Base-by-base conservation (phyloP, 1,139 yeast genomes). In the Scheffersomyces insectosa region DNA sequence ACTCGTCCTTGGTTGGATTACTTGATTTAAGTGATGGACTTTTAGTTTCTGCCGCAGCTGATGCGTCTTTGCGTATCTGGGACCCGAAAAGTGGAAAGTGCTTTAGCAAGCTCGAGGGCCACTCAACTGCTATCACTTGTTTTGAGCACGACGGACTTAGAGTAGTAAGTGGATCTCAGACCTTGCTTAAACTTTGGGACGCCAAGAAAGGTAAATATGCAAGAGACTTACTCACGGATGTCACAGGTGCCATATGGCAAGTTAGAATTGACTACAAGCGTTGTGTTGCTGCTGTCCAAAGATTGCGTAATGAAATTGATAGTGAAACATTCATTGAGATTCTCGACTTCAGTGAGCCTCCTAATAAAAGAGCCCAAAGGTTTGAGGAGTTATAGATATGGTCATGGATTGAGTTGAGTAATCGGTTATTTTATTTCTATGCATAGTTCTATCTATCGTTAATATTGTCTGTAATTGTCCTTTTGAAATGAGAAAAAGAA, bases 41-140 rank as follows among this genome's bases (percentile, higher is more conserved):
- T 35, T 72, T 93, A n/a, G 96, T 93, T 2, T 86, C 96, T 33
- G 99, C 97, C 0, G 98, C 98, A 1, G 98, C 98, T 0, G 99
- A 93, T 62, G 82, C 95, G 1, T 85, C 97, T 0, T 73, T 93
- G 37, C 75, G 97, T 39, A 85, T 93, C 2, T 93, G 99, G 99
- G 86, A 93, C 59, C 95, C 97, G 1, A 80, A 79, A 28, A 79
- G 82, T 5, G 96, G 96, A 20, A 78, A 79, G 34, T 77, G 83
- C 44, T 67, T 76, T 47, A 82, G 83, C 60, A 85, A 86, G 45
- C 76, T 93, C 33, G 84, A 87, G 51, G 96, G 96, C 20, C 97
- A 91, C 59, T 78, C 81, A 37, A 84, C 89, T 14, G 96, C 98
- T 0, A 91, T 93, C 41, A 90, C 98, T 0, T 91, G 98, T 49